Evolutionary conservation across 805 yeast genomes (phyloP).

Genomic region (Pichia deserticola): DNA sequence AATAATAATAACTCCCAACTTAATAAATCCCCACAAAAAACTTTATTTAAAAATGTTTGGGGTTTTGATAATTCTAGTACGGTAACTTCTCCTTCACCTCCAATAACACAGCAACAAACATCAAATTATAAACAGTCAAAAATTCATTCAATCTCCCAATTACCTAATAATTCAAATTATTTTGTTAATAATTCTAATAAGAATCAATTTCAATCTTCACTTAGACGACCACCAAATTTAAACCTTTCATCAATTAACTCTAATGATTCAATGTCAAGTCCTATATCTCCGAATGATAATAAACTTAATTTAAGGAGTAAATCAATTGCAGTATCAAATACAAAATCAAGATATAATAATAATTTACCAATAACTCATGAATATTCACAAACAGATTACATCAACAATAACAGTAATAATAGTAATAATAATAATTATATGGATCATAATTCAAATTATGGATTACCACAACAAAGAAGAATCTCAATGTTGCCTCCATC

Average conservation of each 20-base stretch:
- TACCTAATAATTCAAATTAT: background rate
- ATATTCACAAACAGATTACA: background rate
- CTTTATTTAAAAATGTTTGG: slow-evolving; percentile 7
- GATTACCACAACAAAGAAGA: background rate
- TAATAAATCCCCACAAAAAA: background rate
- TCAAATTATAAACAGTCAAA: background rate
- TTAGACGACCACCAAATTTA: no score
- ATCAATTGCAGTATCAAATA: slow-evolving; percentile 10
- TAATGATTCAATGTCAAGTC: no score
- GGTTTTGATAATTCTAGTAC: slow-evolving; percentile 1
- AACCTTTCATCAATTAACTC: no score
- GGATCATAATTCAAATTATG: background rate
- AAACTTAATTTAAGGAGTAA: background rate
- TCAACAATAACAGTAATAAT: background rate
- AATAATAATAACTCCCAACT: no score
- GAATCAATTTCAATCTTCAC: no score
- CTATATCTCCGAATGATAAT: background rate
- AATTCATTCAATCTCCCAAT: slow-evolving; percentile 5
- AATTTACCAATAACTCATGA: slow-evolving; percentile 26
- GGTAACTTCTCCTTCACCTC: background rate
- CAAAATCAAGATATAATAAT: slow-evolving; percentile 13
- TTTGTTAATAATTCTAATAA: background rate
- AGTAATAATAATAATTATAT: background rate
- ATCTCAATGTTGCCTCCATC: background rate
- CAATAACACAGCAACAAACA: background rate